Evolutionary conservation across 352 stramenopile species (phyloP).

Genomic region (Phytophthora sp.): DNA sequence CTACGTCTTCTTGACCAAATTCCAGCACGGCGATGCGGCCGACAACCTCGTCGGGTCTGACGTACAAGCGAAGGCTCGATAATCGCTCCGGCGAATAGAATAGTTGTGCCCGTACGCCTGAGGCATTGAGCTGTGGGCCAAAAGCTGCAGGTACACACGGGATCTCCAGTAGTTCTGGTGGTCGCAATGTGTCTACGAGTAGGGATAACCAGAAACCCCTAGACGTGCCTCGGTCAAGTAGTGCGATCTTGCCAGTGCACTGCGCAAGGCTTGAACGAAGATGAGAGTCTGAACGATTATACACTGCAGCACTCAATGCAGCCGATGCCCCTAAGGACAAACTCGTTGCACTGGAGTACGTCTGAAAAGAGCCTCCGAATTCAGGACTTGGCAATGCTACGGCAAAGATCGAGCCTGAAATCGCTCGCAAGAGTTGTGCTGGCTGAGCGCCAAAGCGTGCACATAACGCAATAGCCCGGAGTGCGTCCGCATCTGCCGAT

Average conservation of each 20-base stretch:
- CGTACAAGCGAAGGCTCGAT: constrained; percentile 60
- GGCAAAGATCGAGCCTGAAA: constrained; percentile 44
- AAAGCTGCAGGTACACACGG: constrained; percentile 65
- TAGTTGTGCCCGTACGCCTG: constrained; percentile 43
- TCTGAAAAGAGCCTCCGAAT: constrained; percentile 3
- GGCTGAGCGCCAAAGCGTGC: constrained; percentile 61
- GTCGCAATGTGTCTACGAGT: constrained; percentile 21
- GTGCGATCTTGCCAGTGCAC: constrained; percentile 57
- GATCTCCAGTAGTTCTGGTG: constrained; percentile 52
- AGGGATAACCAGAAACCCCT: constrained; percentile 66
- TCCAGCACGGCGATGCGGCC: constrained; percentile 72
- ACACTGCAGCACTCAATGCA: constrained; percentile 41
- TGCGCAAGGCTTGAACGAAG: constrained; percentile 48
- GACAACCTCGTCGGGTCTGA: constrained; percentile 70
- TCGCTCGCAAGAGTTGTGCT: constrained; percentile 39
- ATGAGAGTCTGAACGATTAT: constrained; percentile 53
- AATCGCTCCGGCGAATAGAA: constrained; percentile 80
- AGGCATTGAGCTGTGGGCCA: constrained; percentile 44
- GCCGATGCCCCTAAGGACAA: constrained; percentile 16
- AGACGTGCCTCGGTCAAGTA: constrained; percentile 61
- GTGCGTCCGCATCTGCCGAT: constrained; percentile 17
- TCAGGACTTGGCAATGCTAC: constrained; percentile 14
- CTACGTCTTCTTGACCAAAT: constrained; percentile 68
- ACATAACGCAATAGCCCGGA: constrained; percentile 50
- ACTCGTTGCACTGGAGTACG: neutral